Evolutionary conservation across 331 rosid species (phyloP), one percentile per base, ranked within the genome.

Genomic region (Quercus lobata): DNA sequence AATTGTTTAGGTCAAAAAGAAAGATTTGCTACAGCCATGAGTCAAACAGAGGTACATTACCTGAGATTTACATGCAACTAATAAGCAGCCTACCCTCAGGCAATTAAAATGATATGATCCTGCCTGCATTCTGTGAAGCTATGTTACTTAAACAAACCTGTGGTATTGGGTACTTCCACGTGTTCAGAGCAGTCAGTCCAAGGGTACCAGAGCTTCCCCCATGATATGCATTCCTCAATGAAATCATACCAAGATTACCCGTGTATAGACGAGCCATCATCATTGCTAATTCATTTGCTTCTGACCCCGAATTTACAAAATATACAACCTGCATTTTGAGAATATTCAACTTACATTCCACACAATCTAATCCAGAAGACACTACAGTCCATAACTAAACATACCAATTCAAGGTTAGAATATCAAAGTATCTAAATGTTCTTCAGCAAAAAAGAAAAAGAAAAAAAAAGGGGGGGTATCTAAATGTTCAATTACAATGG

Each of bases 241-340:
- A 89, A 82, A 95, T 88, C 98, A 95, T 93, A 70, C 91, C 97
- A 37, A 93, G 92, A 85, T 81, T 90, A 60, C 97, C 96, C 12
- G 91, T 88, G 76, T 91, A 93, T 7, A 95, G 90, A 56, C 94
- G 97, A 16, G 99, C 98, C 99, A 95, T 95, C 87, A 95, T 74
- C 96, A 83, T 93, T 61, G 99, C 98, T 72, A 95, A 83, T 79
- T 95, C 97, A 81, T 95, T 95, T 46, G 99, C 99, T 82, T 95
- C 99, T 46, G 94, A 78, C 75, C 99, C 99, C n/a, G 99, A 95
- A 85, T 95, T 95, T 15, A 95, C 99, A 82, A 95, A 91, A 83
- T 89, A 93, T 25, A 95, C 97, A 71, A 95, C 98, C 99, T 95
- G 91, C 85, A 89, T 69, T 62, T 66, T 17, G 57, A 71, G 78